Base-by-base conservation (phyloP, 73 alveolate species). In the Paraurostyla sp. region DNA sequence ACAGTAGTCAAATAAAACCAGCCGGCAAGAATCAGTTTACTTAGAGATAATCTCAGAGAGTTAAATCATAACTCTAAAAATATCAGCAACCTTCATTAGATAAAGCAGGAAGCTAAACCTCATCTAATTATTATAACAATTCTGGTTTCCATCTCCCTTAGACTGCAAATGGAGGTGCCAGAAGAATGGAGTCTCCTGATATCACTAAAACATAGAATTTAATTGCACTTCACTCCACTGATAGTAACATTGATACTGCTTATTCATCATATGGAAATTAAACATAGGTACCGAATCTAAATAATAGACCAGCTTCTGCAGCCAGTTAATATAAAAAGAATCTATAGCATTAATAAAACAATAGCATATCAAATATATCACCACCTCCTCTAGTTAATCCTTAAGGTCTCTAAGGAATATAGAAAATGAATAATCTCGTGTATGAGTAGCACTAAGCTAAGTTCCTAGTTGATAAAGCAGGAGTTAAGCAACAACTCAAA, bases 131-230 rank as follows among this genome's bases (percentile, higher is more conserved):
- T 29, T 60, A 60, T 60, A 16, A 60, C 4, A 27, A 60, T 7
- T 33, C 9, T 29, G 25, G 25, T 60, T 29, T 9, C 50, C 9
- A 29, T 9, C 16, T 60, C 7, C 78, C 78, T 9, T 69, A 69
- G 16, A 38, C 84, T 6, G 59, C 84, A 11, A 40, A 32, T 69
- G 84, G 58, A 15, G 58, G 84, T 36, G 35, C 41, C n/a, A 69
- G 84, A 69, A 69, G 63, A 69, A 22, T 69, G 18, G 84, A 69
- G 23, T 38, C 84, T 18, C 84, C 84, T 6, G 84, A 69, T 69
- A 69, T 69, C 18, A 27, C 45, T 4, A 60, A 29, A 30, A 27
- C n/a, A n/a, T n/a, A n/a, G n/a, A n/a, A n/a, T n/a, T n/a, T n/a
- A n/a, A n/a, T n/a, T n/a, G n/a, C n/a, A n/a, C n/a, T n/a, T n/a